A percentile compares a stretch with the other conserved stretches of the same genome.
Evolutionary conservation across 73 alveolate genomes (phyloP).

Genomic region (Paramecium octaurelia): DNA sequence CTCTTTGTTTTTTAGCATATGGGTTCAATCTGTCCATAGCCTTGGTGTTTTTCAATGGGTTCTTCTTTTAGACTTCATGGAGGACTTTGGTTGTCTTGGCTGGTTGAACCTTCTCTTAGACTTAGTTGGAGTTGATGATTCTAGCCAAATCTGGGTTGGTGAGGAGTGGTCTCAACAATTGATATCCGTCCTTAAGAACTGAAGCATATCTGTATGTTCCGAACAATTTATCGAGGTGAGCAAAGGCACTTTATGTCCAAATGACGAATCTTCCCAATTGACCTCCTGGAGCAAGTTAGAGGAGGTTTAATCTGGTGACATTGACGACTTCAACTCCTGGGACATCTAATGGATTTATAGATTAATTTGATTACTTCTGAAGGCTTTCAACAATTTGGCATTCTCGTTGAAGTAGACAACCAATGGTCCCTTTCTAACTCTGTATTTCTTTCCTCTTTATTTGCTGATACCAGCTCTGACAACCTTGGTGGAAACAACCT

Average conservation of each 20-base stretch:
- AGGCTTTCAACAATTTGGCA: slow-evolving; percentile 78
- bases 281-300: slow-evolving; percentile 97
- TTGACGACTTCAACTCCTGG: slow-evolving; percentile 88
- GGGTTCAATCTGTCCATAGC: slow-evolving; percentile 82
- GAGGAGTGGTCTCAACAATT: slow-evolving; percentile 86
- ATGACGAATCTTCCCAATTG: slow-evolving; percentile 92
- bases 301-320: slow-evolving; percentile 91
- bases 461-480: slow-evolving; percentile 91
- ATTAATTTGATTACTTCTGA: slow-evolving; percentile 73
- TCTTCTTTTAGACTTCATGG: slow-evolving; percentile 70
- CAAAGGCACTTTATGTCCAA: slow-evolving; percentile 93
- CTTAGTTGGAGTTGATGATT: slow-evolving; percentile 84
- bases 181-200: slow-evolving; percentile 82
- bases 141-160: slow-evolving; percentile 86
- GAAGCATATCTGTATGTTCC: slow-evolving; percentile 81
- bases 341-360: neutral
- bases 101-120: slow-evolving; percentile 72
- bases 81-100: slow-evolving; percentile 61
- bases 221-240: slow-evolving; percentile 80
- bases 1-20: slow-evolving; percentile 60
- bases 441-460: slow-evolving; percentile 88
- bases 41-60: slow-evolving; percentile 78
- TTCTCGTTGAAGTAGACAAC: slow-evolving; percentile 83
- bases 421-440: slow-evolving; percentile 91
- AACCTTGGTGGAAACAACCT: slow-evolving; percentile 67